A percentile compares a stretch with the other conserved stretches of the same genome.
Evolutionary conservation across 352 stramenopile species (phyloP).

Genomic region (Phytophthora quininea): DNA sequence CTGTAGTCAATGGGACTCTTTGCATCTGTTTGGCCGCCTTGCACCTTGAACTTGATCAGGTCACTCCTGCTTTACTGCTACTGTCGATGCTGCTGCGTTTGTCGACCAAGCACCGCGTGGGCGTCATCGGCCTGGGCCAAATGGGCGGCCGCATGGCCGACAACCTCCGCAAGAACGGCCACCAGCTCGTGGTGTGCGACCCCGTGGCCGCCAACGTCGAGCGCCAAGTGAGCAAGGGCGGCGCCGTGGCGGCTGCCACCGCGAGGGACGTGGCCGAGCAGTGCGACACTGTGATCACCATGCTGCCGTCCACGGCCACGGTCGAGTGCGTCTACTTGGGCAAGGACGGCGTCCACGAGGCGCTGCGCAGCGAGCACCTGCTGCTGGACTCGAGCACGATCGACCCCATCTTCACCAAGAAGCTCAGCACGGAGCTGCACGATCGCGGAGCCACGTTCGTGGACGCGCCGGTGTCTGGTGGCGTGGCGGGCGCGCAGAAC

Average conservation of each 20-base stretch:
- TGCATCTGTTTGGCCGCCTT: neutral
- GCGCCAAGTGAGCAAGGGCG: conserved; percentile 54
- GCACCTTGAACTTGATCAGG: neutral
- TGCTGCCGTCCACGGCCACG: conserved; percentile 92
- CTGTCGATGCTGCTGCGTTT: too few relatives aligned
- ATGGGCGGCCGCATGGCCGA: conserved; percentile 95
- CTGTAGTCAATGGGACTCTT: neutral
- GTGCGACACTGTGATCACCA: conserved; percentile 92
- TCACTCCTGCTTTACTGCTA: too few relatives aligned
- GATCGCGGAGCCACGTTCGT: conserved; percentile 76
- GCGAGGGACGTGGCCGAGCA: conserved; percentile 79
- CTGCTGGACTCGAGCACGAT: conserved; percentile 97
- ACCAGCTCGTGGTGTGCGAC: conserved; percentile 85
- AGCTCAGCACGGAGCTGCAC: conserved; percentile 76
- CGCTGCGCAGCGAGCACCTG: conserved; percentile 75
- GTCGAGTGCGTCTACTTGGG: conserved; percentile 88
- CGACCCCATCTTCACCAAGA: conserved; percentile 92
- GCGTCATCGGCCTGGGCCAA: conserved; percentile 93
- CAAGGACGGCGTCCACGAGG: conserved; percentile 72
- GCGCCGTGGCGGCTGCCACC: conserved; percentile 54
- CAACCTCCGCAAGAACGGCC: conserved; percentile 88
- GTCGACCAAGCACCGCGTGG: conserved; percentile 56
- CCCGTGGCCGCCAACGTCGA: conserved; percentile 57
- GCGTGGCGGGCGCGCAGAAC: conserved; percentile 95
- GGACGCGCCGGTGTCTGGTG: conserved; percentile 96